Evolutionary conservation across 805 yeast species (phyloP), one percentile per base, ranked within the genome.

Genomic region (Candida khao-thaluensis): DNA sequence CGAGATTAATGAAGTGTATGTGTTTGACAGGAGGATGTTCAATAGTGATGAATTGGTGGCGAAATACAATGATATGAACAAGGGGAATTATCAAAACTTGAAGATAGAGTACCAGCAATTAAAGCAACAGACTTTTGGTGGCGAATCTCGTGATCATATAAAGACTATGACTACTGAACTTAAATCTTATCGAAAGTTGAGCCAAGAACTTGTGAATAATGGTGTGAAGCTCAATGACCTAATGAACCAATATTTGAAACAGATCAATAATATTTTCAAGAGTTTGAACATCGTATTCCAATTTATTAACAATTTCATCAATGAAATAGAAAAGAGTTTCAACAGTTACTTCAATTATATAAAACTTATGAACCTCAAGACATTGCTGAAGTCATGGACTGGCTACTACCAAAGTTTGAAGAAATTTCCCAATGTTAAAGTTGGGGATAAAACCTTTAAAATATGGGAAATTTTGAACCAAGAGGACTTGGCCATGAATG

Each of bases 1-100:
- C 47, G 81, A 77, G 42, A 56, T 73, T 21, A 65, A 63, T 37
- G 84, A 80, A 42, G 64, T 82, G 3, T 82, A 73, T 54, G 79
- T 77, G 1, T 83, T 71, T 57, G 88, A 84, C 55, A 76, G 82
- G 54, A 69, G 79, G 32, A 59, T 77, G 32, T 82, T 83, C 47
- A 60, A 71, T 35, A 21, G 24, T 21, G 41, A 38, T 14, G 30
- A 22, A 5, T 16, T 49, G 7, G 27, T 45, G 3, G 40, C 35
- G 11, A 21, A 30, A 7, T 52, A 53, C 28, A 26, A 40, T 17
- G 33, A 27, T 10, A 47, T 41, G 21, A 48, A 43, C 21, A 34
- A 35, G 17, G 48, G 44, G 10, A 41, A 39, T 18, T 30, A 39
- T 9, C 26, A 41, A 14, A 38, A 40, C 20, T 30, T 43, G 25